A percentile compares a stretch with the other conserved stretches of the same genome.
Evolutionary conservation across 2,329 filamentous ascomycete species (phyloP).

Genomic region (Xylariaceae sp.): DNA sequence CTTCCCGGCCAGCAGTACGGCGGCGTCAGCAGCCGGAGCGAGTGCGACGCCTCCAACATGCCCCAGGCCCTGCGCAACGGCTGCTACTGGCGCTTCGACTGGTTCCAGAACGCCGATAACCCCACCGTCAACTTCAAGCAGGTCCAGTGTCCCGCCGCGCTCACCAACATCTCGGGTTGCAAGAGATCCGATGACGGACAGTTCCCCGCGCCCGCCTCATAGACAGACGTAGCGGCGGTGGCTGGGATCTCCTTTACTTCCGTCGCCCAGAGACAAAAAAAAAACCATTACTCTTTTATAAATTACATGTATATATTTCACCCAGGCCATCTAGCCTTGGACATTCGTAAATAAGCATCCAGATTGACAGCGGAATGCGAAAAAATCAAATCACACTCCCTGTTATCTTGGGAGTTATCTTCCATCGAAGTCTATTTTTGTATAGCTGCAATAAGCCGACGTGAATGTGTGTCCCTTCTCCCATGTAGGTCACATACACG

Average conservation of each 20-base stretch:
- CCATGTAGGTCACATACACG: neutral
- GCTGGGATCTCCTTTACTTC: neutral
- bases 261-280: too few relatives aligned
- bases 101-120: conserved; percentile 58
- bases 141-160: conserved; percentile 54
- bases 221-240: too few relatives aligned
- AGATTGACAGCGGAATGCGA: too few relatives aligned
- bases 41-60: conserved; percentile 49
- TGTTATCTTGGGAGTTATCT: neutral
- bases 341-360: neutral
- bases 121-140: conserved; percentile 53
- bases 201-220: conserved; percentile 17
- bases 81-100: conserved; percentile 61
- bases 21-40: conserved; percentile 50
- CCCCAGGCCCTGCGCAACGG: conserved; percentile 52
- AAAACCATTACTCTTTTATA: neutral
- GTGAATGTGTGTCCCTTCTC: too few relatives aligned
- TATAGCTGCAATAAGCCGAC: too few relatives aligned
- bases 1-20: conserved; percentile 54
- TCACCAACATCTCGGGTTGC: conserved; percentile 54
- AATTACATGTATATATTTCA: conserved; percentile 21
- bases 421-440: neutral
- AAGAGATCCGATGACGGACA: conserved; percentile 33
- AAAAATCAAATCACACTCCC: too few relatives aligned
- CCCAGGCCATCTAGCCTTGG: neutral